Evolutionary conservation across 106 monocot species (phyloP).

Genomic region (Dioscorea dumetorum): DNA sequence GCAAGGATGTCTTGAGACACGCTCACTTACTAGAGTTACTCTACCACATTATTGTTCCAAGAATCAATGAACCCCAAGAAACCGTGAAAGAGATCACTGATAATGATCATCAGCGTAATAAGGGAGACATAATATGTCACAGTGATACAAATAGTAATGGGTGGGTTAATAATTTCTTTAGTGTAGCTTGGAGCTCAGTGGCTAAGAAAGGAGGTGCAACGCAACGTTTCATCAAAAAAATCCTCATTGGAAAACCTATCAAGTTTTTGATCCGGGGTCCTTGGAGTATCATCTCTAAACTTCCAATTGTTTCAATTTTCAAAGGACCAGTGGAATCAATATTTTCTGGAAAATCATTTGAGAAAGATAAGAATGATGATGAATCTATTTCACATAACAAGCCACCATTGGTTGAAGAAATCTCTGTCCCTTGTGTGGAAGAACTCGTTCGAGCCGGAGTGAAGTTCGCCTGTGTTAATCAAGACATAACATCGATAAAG

Average conservation of each 20-base stretch:
- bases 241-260: conserved; percentile 14
- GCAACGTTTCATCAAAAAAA: conserved; percentile 6
- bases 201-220: conserved; percentile 3
- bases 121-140: background rate
- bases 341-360: background rate
- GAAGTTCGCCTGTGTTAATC: too few relatives aligned
- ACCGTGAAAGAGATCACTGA: background rate
- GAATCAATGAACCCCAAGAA: background rate
- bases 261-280: conserved; percentile 3
- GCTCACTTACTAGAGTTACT: conserved; percentile 48
- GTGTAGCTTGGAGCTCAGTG: background rate
- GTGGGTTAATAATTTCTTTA: background rate
- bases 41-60: conserved; percentile 30
- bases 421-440: too few relatives aligned
- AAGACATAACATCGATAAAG: too few relatives aligned
- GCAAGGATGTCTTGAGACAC: conserved; percentile 10
- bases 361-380: too few relatives aligned
- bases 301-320: conserved; percentile 29
- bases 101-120: background rate
- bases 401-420: too few relatives aligned
- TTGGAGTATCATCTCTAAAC: background rate
- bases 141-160: background rate
- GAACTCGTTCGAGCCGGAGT: too few relatives aligned
- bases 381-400: too few relatives aligned
- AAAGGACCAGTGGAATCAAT: conserved; percentile 18